Evolutionary conservation across 805 yeast species (phyloP), one percentile per base, ranked within the genome.

Genomic region (Saccharomycopsis guyanensis): DNA sequence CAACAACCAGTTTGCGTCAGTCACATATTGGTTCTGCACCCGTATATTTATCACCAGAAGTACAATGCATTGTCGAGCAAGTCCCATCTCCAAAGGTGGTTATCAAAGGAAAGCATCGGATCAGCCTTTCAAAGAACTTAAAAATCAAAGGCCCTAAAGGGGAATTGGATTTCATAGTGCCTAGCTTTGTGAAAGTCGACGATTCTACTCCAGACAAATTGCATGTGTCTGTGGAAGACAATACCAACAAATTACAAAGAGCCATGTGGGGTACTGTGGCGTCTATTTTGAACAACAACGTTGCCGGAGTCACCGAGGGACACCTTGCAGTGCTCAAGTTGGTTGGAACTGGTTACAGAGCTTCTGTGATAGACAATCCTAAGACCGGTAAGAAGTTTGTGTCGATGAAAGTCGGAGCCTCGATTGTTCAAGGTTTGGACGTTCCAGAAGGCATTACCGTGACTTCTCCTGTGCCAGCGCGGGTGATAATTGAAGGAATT

Each of bases 331-430:
- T 89, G 46, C 72, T 93, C 53, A 85, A 80, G 65, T 82, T 93
- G 55, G 94, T 87, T 15, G 99, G 99, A 54, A 91, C 97, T 10
- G 99, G 99, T 62, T 93, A 85, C 74, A 80, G 97, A 66, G 96
- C 94, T 2, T 72, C 76, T 51, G 60, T 91, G 16, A 94, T 86
- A 55, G 75, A 74, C 39, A 61, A 59, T 40, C 66, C 69, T 23
- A 36, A 38, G 19, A 32, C 53, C 10, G 69, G 68, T 7, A 64
- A 63, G 34, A 70, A 76, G 48, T 71, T 73, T 61, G 82, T 91
- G 15, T 74, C 76, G 50, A 73, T 91, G 63, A 88, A 93, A 61
- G 82, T 89, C 20, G 98, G 98, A 29, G 86, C 80, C 58, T 87
- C 95, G 40, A 80, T 80, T 55, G 78, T 81, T 35, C 89, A 88